A percentile compares a stretch with the other conserved stretches of the same genome.
Evolutionary conservation across 2,329 filamentous ascomycete species (phyloP).

Genomic region (Ceratocystis papillata): DNA sequence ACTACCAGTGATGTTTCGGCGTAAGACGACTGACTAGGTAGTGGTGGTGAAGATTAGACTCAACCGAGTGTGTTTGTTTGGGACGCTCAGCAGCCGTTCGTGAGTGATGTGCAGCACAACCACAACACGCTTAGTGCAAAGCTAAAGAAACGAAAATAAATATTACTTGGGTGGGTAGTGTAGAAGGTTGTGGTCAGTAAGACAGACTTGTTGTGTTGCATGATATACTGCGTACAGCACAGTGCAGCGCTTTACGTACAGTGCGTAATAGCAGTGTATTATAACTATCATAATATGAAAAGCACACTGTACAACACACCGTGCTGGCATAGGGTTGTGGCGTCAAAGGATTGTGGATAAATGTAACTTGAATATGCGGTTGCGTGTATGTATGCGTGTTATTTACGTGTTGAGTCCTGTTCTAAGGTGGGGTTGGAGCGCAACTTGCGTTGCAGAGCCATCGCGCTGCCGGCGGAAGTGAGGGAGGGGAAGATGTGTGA

Average conservation of each 20-base stretch:
- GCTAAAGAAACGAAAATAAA: neutral
- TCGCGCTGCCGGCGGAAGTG: neutral
- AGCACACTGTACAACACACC: no score
- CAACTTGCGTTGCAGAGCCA: neutral
- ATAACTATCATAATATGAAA: no score
- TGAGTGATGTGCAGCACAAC: no score
- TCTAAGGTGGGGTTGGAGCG: neutral
- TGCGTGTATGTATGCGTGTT: constrained; percentile 7
- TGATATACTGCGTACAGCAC: neutral
- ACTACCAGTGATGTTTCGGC: no score
- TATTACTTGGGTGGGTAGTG: neutral
- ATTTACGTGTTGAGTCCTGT: neutral
- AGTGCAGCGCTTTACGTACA: neutral
- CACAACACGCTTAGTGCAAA: neutral
- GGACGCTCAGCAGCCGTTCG: no score
- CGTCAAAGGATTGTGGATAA: neutral
- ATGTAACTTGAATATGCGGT: neutral
- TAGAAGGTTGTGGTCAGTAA: neutral
- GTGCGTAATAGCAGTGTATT: no score
- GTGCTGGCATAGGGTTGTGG: no score
- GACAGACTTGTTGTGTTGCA: constrained; percentile 7
- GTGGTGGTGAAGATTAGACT: no score
- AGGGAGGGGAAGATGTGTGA: neutral
- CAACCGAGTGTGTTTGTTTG: no score
- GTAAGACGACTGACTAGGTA: no score